Evolutionary conservation across 768 basidiomycete genomes (phyloP), one percentile per base, ranked within the genome.

Genomic region (Cytidiella melzeri): DNA sequence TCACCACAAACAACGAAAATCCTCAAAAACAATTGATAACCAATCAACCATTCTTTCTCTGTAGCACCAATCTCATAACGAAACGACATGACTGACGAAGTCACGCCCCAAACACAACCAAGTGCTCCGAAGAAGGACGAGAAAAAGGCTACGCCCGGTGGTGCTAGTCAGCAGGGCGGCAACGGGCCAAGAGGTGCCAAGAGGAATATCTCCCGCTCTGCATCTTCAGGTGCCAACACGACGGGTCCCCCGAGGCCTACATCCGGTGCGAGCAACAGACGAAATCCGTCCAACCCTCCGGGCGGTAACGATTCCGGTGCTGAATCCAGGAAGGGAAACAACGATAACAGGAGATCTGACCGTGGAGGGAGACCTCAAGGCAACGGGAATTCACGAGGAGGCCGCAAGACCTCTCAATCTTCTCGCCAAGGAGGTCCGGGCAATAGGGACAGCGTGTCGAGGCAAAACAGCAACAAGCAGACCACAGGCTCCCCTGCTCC

Each of bases 31-130:
- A 66, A 62, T 54, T 52, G 54, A 68, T 65, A 69, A 67, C 54
- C 58, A 65, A 56, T 59, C 55, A 48, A 40, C 48, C 50, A 45
- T 51, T 46, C 47, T 51, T 34, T 34, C 30, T 34, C 30, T 50
- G 50, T 55, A 56, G 43, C 52, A 52, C 48, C 48, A 52, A 50
- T 57, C 57, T 64, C 74, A 65, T 81, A 75, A 90, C 83, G 84
- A 87, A n/a, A 80, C 84, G 80, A 83, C 69, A 91, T 91, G 88
- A 87, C 84, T 67, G 88, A 91, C 76, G 82, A 87, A 75, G 71
- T 74, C 63, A 74, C 74, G 67, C 73, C 77, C 62, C 80, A 77
- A 68, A 61, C 63, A 43, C 70, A 65, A 50, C 68, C 61, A 49
- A 62, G 71, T 62, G 69, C 71, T 48, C 64, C 70, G 53, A 86